phyloP scores from a whole-genome alignment of 192 early-diverging fungal genomes.

The Hyaloraphidium curvatum region DNA sequence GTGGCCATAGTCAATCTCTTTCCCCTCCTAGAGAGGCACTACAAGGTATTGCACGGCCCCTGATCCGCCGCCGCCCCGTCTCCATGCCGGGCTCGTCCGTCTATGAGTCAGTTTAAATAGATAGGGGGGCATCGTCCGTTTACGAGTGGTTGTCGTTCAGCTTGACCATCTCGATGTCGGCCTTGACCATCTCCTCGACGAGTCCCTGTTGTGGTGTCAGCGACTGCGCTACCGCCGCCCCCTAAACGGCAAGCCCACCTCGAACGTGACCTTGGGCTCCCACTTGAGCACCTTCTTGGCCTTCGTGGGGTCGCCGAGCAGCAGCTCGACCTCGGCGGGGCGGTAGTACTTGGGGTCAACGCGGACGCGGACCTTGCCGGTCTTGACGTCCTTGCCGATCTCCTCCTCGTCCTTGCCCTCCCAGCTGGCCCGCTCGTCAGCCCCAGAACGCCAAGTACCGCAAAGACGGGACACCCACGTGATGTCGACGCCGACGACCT shows the following conservation, averaged over 20 bases:
- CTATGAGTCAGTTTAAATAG: too few species aligned
- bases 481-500: constrained; percentile 34
- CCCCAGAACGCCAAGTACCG: background rate
- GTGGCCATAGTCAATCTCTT: too few species aligned
- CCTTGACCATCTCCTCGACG: constrained; percentile 42
- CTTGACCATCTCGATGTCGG: constrained; percentile 21
- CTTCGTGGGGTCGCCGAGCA: constrained; percentile 53
- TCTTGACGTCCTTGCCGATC: constrained; percentile 33
- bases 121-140: too few species aligned
- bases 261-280: constrained; percentile 48
- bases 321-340: constrained; percentile 55
- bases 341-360: constrained; percentile 60
- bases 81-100: too few species aligned
- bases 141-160: background rate
- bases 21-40: too few species aligned
- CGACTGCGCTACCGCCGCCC: background rate
- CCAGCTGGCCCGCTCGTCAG: constrained; percentile 14
- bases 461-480: constrained; percentile 11
- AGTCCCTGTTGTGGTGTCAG: constrained; percentile 12
- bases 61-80: too few species aligned
- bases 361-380: constrained; percentile 31
- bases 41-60: too few species aligned
- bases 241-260: constrained; percentile 19
- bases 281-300: constrained; percentile 41
- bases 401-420: constrained; percentile 41